Evolutionary conservation across 257 asterid species (phyloP).

Genomic region (Salvia splendens): DNA sequence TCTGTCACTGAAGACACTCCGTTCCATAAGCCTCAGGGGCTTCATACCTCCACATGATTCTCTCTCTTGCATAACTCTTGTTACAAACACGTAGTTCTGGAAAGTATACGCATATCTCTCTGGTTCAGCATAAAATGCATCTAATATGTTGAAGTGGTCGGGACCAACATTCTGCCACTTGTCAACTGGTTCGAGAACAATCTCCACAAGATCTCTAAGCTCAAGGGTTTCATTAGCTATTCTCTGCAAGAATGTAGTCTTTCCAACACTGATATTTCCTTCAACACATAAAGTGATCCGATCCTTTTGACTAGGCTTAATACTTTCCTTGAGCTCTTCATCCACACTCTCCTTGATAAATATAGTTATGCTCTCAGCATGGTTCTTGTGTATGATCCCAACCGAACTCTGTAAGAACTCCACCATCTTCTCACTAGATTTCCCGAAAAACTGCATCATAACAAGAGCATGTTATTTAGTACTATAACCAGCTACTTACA

Average conservation of each 20-base stretch:
- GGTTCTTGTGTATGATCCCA: constrained; percentile 80
- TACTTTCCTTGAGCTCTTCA: constrained; percentile 66
- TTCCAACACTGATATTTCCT: constrained; percentile 86
- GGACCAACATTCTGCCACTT: constrained; percentile 89
- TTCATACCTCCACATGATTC: constrained; percentile 71
- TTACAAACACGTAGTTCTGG: constrained; percentile 84
- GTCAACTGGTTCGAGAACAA: constrained; percentile 84
- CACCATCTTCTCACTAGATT: constrained; percentile 69
- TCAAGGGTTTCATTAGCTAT: constrained; percentile 88
- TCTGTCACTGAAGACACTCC: constrained; percentile 92
- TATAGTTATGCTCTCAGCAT: constrained; percentile 80
- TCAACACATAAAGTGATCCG: constrained; percentile 81
- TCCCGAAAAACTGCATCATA: constrained; percentile 63
- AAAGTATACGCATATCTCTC: constrained; percentile 87
- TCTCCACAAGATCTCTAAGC: constrained; percentile 83
- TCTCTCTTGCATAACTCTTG: constrained; percentile 83
- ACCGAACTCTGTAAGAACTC: constrained; percentile 78
- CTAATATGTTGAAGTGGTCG: constrained; percentile 70
- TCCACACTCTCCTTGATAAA: constrained; percentile 76
- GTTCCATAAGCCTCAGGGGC: constrained; percentile 86
- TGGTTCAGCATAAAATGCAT: constrained; percentile 85
- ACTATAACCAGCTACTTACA: constrained; percentile 11
- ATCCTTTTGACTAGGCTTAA: constrained; percentile 49
- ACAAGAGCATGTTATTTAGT: background rate
- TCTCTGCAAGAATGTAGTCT: constrained; percentile 78